phyloP scores from a whole-genome alignment of 805 yeast species.

The Candida ficus region DNA sequence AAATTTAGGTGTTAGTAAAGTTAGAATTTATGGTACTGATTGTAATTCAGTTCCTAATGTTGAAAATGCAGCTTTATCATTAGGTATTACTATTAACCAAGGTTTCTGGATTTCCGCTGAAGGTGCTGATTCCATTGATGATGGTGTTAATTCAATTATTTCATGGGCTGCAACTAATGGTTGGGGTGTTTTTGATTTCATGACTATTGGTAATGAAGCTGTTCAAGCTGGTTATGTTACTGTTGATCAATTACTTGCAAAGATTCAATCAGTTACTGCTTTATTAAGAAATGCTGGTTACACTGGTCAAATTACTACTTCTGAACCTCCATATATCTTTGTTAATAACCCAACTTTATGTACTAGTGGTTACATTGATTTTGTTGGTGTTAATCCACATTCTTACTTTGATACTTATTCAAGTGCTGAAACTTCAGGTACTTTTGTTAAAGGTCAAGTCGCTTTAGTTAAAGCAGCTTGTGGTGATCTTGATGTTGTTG shows the following conservation, averaged over 20 bases:
- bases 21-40: constrained; percentile 86
- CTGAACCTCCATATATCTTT: constrained; percentile 84
- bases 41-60: constrained; percentile 66
- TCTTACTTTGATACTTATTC: constrained; percentile 69
- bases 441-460: constrained; percentile 62
- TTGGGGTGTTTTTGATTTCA: constrained; percentile 72
- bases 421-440: constrained; percentile 65
- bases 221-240: constrained; percentile 57
- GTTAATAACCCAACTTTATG: constrained; percentile 64
- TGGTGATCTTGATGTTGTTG: constrained; percentile 43
- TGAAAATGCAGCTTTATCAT: constrained; percentile 48
- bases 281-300: constrained; percentile 65
- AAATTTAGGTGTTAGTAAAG: constrained; percentile 51
- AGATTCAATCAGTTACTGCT: constrained; percentile 60
- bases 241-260: constrained; percentile 55
- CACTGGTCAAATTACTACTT: constrained; percentile 69
- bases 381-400: constrained; percentile 83
- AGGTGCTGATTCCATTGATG: constrained; percentile 70
- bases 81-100: constrained; percentile 75
- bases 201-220: constrained; percentile 90
- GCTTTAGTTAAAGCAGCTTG: constrained; percentile 51
- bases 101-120: constrained; percentile 73
- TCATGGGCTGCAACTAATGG: constrained; percentile 40
- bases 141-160: constrained; percentile 49
- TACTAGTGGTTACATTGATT: constrained; percentile 61